These are phyloP conservation scores for Acer yangbiense DNA, from an alignment of 345 rosid species.

Conservation along the genomic window DNA sequence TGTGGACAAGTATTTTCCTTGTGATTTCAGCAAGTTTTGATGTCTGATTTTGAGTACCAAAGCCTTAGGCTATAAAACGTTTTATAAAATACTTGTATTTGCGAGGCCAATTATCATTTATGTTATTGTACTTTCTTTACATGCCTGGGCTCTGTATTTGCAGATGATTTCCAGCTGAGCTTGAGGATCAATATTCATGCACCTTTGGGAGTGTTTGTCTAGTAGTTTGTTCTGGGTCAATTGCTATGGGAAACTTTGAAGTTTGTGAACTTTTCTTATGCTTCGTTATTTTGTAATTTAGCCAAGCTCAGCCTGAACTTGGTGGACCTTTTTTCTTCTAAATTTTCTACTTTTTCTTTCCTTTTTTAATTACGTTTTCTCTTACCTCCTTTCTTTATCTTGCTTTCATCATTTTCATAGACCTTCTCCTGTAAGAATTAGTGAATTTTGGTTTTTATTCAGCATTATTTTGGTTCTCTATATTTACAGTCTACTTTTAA, in stretches of 20 bases:
- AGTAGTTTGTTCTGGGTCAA: slow-evolving; percentile 21
- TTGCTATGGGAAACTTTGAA: slow-evolving; percentile 22
- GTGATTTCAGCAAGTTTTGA: background rate
- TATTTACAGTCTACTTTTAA: background rate
- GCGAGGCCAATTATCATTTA: slow-evolving; percentile 16
- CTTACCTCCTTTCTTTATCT: background rate
- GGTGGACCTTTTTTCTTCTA: slow-evolving; percentile 14
- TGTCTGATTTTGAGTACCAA: background rate
- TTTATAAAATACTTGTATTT: background rate
- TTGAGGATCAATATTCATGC: slow-evolving; percentile 46
- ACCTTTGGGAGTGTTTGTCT: slow-evolving; percentile 32
- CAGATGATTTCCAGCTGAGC: slow-evolving; percentile 63
- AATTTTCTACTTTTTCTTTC: slow-evolving; percentile 1
- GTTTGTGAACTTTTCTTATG: slow-evolving; percentile 22
- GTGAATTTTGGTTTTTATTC: background rate
- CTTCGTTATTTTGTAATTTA: slow-evolving; percentile 15
- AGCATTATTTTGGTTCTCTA: slow-evolving; percentile 4
- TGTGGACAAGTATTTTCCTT: background rate
- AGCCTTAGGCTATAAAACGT: slow-evolving; percentile 6
- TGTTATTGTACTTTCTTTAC: slow-evolving; percentile 30
- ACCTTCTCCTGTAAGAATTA: slow-evolving; percentile 9
- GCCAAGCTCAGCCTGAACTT: slow-evolving; percentile 18
- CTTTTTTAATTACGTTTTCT: background rate
- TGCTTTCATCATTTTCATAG: background rate
- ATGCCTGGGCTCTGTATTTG: slow-evolving; percentile 49